Conservation (phyloP, 345 rosid genomes). For the Geranium brycei region DNA sequence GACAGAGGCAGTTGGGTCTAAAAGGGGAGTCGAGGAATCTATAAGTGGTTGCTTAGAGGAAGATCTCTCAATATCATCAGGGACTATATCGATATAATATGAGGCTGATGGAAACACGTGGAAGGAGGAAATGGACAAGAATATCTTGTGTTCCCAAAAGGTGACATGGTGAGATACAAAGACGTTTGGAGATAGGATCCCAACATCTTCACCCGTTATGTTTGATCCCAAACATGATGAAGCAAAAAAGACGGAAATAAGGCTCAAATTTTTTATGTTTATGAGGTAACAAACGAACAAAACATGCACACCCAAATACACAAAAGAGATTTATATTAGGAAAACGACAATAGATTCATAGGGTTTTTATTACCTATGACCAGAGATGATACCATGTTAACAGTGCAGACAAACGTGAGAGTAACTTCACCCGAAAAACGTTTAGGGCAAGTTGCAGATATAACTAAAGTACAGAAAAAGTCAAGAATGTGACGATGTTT, state of each 20-base stretch:
- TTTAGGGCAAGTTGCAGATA: not conserved
- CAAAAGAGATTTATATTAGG: not conserved
- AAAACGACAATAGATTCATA: not conserved
- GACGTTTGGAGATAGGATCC: constrained; percentile 1
- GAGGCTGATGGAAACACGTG: not conserved
- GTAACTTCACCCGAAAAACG: not conserved
- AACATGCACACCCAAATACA: not conserved
- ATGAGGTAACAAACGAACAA: not conserved
- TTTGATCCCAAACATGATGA: constrained; percentile 3
- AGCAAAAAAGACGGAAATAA: not conserved
- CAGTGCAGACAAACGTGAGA: not conserved
- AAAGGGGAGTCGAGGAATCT: not conserved
- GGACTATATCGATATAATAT: not conserved
- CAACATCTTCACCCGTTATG: constrained; percentile 1
- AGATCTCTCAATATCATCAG: not conserved
- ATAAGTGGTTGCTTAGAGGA: not conserved
- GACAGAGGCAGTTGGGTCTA: not conserved
- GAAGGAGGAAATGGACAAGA: not conserved
- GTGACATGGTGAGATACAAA: constrained; percentile 2
- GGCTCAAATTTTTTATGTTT: constrained; percentile 1
- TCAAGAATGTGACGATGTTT: constrained; percentile 7
- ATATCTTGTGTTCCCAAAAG: constrained; percentile 3
- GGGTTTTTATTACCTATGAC: not conserved
- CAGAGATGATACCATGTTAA: not conserved
- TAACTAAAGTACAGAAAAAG: not conserved